These are phyloP conservation scores for Avena sativa DNA, from an alignment of 176 grass and related monocot species.

Conservation along the genomic window DNA sequence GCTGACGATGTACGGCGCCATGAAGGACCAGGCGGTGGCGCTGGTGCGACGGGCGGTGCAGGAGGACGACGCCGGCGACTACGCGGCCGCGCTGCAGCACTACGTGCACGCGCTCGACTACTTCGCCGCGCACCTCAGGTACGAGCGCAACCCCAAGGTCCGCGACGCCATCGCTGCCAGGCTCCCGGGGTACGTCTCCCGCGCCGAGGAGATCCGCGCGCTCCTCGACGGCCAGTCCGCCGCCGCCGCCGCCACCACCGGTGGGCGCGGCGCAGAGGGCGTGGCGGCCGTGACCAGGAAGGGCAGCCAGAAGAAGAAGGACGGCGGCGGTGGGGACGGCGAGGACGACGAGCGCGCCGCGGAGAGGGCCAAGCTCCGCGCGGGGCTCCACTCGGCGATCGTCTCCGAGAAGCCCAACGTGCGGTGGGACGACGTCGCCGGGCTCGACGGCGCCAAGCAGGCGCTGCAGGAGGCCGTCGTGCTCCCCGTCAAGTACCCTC, in stretches of 20 bases:
- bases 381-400: slow-evolving; percentile 62
- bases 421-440: slow-evolving; percentile 71
- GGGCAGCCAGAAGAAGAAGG: slow-evolving; percentile 55
- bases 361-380: slow-evolving; percentile 57
- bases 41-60: slow-evolving; percentile 29
- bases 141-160: slow-evolving; percentile 30
- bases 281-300: slow-evolving; percentile 31
- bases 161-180: slow-evolving; percentile 16
- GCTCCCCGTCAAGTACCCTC: slow-evolving; percentile 73
- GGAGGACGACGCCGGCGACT: slow-evolving; percentile 27
- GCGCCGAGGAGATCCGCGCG: slow-evolving; percentile 43
- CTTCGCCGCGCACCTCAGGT: slow-evolving; percentile 37
- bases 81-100: not conserved
- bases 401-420: slow-evolving; percentile 72
- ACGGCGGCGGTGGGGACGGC: slow-evolving; percentile 8
- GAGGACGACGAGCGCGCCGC: slow-evolving; percentile 54
- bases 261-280: not conserved
- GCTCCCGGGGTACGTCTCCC: not conserved
- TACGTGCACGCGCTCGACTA: slow-evolving; percentile 21
- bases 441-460: slow-evolving; percentile 75
- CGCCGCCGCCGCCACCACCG: not conserved
- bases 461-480: slow-evolving; percentile 80
- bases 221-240: slow-evolving; percentile 39
- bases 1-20: slow-evolving; percentile 23
- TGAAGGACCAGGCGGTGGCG: slow-evolving; percentile 30